Base-by-base conservation (phyloP, 2,329 filamentous ascomycete genomes). In the Colletotrichum orbiculare region DNA sequence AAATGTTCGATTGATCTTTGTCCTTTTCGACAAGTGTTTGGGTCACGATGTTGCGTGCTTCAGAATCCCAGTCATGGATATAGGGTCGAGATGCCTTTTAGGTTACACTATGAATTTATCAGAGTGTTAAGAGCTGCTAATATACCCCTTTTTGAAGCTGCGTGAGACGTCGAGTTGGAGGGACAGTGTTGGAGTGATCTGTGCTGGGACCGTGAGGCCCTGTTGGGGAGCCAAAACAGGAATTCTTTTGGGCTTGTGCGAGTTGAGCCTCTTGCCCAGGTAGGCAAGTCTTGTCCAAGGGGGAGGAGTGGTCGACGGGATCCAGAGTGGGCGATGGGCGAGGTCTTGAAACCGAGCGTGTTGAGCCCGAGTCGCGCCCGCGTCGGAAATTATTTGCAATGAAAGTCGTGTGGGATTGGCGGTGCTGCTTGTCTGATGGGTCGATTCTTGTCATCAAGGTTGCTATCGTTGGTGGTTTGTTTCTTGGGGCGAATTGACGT, bases 1-100 rank as follows among this genome's bases (percentile, higher is more conserved):
- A 60, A 47, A 54, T 42, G 41, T 54, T 60, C 55, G 60, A 64
- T 64, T 53, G 47, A 43, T 60, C 50, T 54, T 54, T 42, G 46
- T 43, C 8, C 25, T 52, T 34, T 43, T 64, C 25, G 10, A 17
- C 48, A 53, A 38, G 48, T 50, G 48, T 50, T 50, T 50, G 48
- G 48, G 48, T 13, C 48, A 17, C 25, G 48, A 34, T 38, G 8
- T 50, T 60, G 39, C 42, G 43, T 60, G 50, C 53, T 54, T 60
- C 46, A 48, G 43, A 17, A 25, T 25, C 7, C 13, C 11, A n/a
- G 38, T 35, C 33, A 37, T 9, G 17, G 35, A 11, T 8, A 1
- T 34, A n/a, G 13, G 39, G 38, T 4, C 6, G 13, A 8, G 9
- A 5, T n/a, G 34, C 8, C 15, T 46, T 15, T 10, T 5, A 10